Percentiles rank a stretch among this genome's conserved stretches.
These are phyloP conservation scores for Metschnikowia picachoensis DNA, from an alignment of 805 yeast genomes.

Conservation along the genomic window DNA sequence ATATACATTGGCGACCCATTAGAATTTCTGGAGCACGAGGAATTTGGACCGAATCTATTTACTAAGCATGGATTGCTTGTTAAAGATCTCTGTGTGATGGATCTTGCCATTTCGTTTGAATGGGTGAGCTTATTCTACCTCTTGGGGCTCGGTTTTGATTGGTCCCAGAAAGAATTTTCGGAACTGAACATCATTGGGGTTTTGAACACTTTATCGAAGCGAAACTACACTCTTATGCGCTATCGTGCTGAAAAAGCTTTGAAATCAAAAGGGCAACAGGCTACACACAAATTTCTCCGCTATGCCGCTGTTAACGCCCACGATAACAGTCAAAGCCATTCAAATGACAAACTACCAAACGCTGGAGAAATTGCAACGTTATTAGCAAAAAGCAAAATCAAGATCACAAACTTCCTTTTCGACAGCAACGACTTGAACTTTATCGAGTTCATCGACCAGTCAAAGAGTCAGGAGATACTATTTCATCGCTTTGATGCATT, in stretches of 20 bases:
- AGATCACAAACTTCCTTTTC: slow-evolving; percentile 13
- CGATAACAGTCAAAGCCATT: no score
- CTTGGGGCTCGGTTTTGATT: slow-evolving; percentile 45
- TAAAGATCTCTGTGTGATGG: slow-evolving; percentile 39
- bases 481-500: slow-evolving; percentile 26
- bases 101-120: slow-evolving; percentile 36
- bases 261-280: background rate
- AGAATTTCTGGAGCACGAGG: slow-evolving; percentile 8
- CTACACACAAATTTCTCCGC: background rate
- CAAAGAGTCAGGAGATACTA: slow-evolving; percentile 9
- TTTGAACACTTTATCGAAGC: slow-evolving; percentile 5
- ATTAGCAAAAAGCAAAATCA: slow-evolving; percentile 3
- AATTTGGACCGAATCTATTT: slow-evolving; percentile 6
- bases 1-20: slow-evolving; percentile 29
- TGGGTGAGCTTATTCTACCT: slow-evolving; percentile 50
- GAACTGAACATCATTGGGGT: slow-evolving; percentile 23
- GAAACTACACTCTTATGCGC: slow-evolving; percentile 4
- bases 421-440: slow-evolving; percentile 13
- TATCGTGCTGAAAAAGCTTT: slow-evolving; percentile 2
- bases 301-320: no score
- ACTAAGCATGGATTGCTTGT: slow-evolving; percentile 27
- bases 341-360: slow-evolving; percentile 3
- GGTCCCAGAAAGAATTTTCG: slow-evolving; percentile 40
- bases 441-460: slow-evolving; percentile 8
- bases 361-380: background rate